Conservation (phyloP, 306 rosid genomes). For the Ceratonia siliqua region DNA sequence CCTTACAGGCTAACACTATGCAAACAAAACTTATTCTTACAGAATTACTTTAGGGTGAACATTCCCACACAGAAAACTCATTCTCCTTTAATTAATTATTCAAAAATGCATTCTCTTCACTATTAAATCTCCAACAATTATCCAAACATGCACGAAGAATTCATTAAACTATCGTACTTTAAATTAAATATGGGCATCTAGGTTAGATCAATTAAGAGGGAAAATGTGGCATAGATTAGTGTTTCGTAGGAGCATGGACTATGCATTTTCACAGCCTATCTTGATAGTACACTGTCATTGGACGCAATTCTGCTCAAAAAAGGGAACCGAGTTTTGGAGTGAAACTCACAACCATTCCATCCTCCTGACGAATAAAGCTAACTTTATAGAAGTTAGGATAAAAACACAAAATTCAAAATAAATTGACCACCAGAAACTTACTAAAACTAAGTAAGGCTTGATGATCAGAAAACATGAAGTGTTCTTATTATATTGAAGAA, state of each 20-base stretch:
- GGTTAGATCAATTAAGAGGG: not conserved
- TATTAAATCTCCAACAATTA: not conserved
- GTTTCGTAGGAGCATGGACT: not conserved
- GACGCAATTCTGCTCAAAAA: not conserved
- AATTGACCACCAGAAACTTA: not conserved
- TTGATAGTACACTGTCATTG: not conserved
- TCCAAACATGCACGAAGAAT: not conserved
- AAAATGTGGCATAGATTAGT: not conserved
- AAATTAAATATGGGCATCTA: not conserved
- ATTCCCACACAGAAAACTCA: conserved; percentile 11
- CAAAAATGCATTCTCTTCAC: conserved; percentile 5
- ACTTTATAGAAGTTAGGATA: not conserved
- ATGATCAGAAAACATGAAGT: not conserved
- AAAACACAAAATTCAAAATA: not conserved
- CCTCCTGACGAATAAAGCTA: not conserved
- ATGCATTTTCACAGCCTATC: not conserved
- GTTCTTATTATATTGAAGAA: not conserved
- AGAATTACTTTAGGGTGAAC: conserved; percentile 25
- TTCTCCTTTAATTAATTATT: not conserved
- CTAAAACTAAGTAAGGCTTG: not conserved
- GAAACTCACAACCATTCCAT: not conserved
- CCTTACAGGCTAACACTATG: not conserved
- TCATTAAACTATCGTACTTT: not conserved
- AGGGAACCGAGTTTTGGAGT: not conserved
- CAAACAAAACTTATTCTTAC: not conserved